A percentile compares a stretch with the other conserved stretches of the same genome.
Conservation (phyloP, 1,284 basidiomycete species). For the Cryptococcus sp. region DNA sequence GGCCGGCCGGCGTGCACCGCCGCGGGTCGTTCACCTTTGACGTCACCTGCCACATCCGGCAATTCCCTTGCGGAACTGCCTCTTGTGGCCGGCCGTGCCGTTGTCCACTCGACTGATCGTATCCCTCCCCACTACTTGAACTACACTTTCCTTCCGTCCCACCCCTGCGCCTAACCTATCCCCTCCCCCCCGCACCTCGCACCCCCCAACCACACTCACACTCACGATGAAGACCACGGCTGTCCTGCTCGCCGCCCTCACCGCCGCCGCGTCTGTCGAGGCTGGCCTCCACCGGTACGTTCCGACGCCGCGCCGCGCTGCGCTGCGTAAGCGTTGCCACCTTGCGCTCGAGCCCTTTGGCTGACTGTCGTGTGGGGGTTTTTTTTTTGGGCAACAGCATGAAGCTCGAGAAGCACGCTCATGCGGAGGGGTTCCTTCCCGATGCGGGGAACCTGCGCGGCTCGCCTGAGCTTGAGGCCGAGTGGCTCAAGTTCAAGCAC, state of each 20-base stretch:
- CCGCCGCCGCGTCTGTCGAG: conserved; percentile 55
- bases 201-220: conserved; percentile 14
- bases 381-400: conserved; percentile 54
- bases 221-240: conserved; percentile 60
- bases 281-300: conserved; percentile 46
- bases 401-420: conserved; percentile 76
- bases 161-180: no score
- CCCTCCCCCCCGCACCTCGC: neutral
- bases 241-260: conserved; percentile 68
- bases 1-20: neutral
- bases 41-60: conserved; percentile 8
- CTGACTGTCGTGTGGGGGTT: neutral
- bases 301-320: conserved; percentile 22
- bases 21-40: neutral
- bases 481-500: conserved; percentile 86
- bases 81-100: conserved; percentile 1
- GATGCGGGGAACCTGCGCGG: conserved; percentile 48
- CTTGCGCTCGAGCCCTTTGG: conserved; percentile 2
- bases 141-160: conserved; percentile 5
- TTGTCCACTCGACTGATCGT: conserved; percentile 1
- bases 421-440: conserved; percentile 52
- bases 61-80: conserved; percentile 7
- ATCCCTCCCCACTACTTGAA: conserved; percentile 2
- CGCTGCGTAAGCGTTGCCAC: conserved; percentile 41
- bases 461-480: conserved; percentile 65